phyloP scores from a whole-genome alignment of 768 basidiomycete species.

The Termitomyces sp. region DNA sequence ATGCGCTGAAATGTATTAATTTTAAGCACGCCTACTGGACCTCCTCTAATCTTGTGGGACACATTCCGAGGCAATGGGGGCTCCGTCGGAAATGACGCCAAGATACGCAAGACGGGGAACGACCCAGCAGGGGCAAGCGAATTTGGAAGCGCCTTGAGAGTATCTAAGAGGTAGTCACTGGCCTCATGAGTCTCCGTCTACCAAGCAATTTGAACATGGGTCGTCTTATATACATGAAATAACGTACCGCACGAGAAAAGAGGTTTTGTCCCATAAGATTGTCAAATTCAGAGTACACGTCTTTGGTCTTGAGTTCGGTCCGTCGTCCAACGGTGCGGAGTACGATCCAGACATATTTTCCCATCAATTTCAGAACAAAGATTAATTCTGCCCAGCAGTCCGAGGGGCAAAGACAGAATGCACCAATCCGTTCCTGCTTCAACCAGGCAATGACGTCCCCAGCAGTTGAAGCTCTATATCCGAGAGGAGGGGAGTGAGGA shows the following conservation, averaged over 20 bases:
- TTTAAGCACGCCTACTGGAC: background rate
- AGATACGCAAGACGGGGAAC: background rate
- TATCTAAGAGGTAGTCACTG: background rate
- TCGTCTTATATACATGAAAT: too few species aligned
- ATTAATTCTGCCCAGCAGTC: too few species aligned
- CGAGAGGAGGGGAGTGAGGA: background rate
- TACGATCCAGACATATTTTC: background rate
- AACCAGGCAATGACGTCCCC: too few species aligned
- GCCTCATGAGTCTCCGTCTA: too few species aligned
- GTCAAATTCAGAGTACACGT: background rate
- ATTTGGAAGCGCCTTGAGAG: background rate
- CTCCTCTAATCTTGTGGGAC: background rate
- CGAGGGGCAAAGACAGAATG: conserved; percentile 1
- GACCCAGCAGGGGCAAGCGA: background rate
- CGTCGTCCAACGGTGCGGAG: background rate
- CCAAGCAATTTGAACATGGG: too few species aligned
- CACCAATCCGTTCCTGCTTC: background rate
- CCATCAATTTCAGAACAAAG: background rate
- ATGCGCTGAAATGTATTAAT: background rate
- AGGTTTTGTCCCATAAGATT: background rate
- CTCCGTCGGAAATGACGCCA: background rate
- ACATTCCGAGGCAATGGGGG: background rate
- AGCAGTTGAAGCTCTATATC: background rate
- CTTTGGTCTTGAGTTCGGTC: background rate
- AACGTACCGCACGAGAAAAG: background rate